A percentile compares a stretch with the other conserved stretches of the same genome.
These are phyloP conservation scores for Cupressus sempervirens DNA, from an alignment of 75 land plant genomes.

Conservation along the genomic window DNA sequence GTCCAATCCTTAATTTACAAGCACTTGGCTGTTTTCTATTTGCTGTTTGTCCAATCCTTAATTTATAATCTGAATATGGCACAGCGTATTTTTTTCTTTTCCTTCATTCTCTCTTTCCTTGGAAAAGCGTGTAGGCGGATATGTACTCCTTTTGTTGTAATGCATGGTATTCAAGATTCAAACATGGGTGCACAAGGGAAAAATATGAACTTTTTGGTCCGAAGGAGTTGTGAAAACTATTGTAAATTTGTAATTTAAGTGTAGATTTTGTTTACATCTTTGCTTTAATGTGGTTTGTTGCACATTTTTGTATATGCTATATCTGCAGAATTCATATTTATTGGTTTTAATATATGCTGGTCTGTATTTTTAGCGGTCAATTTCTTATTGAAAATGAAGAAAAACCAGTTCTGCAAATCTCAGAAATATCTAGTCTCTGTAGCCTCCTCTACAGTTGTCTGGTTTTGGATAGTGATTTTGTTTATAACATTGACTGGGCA, in stretches of 20 bases:
- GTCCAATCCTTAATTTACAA: neutral
- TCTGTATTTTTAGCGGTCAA: neutral
- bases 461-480: constrained; percentile 1
- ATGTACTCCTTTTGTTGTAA: neutral
- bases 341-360: neutral
- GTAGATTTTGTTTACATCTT: neutral
- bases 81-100: neutral
- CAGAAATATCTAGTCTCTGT: neutral
- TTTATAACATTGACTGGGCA: too few species aligned
- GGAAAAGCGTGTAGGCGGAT: neutral
- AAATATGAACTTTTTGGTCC: neutral
- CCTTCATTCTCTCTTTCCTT: neutral
- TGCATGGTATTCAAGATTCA: neutral
- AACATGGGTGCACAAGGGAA: neutral
- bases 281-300: neutral
- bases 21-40: neutral
- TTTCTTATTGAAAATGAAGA: neutral
- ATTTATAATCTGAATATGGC: neutral
- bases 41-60: neutral
- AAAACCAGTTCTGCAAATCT: neutral
- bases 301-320: neutral
- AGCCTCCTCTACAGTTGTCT: neutral
- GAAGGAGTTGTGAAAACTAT: neutral
- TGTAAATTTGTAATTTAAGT: neutral
- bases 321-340: neutral